Evolutionary conservation across 768 basidiomycete genomes (phyloP).

Genomic region (Tricholoma hemisulphureum): DNA sequence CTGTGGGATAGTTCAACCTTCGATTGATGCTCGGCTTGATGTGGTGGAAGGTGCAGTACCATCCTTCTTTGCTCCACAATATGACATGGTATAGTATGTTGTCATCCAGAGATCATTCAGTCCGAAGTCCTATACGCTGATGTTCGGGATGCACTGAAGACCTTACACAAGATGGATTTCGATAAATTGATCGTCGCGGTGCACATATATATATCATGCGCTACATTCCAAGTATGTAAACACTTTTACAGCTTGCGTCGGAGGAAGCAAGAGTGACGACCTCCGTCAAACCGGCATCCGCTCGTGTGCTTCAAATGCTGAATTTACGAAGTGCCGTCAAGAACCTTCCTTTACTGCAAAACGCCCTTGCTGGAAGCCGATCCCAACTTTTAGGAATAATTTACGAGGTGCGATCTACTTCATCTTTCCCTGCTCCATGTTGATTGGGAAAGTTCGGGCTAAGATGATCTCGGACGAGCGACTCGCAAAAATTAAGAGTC

Average conservation of each 20-base stretch:
- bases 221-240: background rate
- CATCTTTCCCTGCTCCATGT: background rate
- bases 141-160: slow-evolving; percentile 65
- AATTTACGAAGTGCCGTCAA: slow-evolving; percentile 71
- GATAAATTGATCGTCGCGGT: slow-evolving; percentile 82
- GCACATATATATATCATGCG: slow-evolving; percentile 12
- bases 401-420: slow-evolving; percentile 44
- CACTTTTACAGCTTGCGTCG: slow-evolving; percentile 54
- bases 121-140: slow-evolving; percentile 72
- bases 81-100: slow-evolving; percentile 4
- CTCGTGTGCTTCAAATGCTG: slow-evolving; percentile 77
- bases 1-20: slow-evolving; percentile 43
- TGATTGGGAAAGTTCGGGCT: background rate
- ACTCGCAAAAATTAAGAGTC: slow-evolving; percentile 56
- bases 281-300: slow-evolving; percentile 61
- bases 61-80: background rate
- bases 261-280: slow-evolving; percentile 55
- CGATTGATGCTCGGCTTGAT: slow-evolving; percentile 81
- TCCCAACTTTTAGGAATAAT: slow-evolving; percentile 65
- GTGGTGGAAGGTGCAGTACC: slow-evolving; percentile 68
- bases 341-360: slow-evolving; percentile 60
- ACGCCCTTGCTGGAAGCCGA: slow-evolving; percentile 55
- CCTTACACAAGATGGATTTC: slow-evolving; percentile 78
- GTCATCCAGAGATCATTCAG: slow-evolving; percentile 63
- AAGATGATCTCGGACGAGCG: slow-evolving; percentile 79